Evolutionary conservation across 805 yeast genomes (phyloP).

Genomic region (Wickerhamia fluorescens): DNA sequence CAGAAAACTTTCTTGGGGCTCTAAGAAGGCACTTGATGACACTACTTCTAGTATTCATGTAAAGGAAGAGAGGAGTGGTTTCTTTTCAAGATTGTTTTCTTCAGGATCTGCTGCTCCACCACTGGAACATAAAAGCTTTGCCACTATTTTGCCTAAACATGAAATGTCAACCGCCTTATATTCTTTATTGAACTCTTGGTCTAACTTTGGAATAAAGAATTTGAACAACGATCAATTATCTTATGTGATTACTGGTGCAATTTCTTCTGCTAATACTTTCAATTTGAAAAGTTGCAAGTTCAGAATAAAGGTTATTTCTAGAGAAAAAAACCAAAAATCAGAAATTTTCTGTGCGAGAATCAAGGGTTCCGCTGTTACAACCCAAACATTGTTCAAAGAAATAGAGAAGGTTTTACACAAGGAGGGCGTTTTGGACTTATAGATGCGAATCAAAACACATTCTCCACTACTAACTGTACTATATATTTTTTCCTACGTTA

Average conservation of each 20-base stretch:
- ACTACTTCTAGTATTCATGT: constrained; percentile 11
- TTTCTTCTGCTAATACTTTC: constrained; percentile 54
- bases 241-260: constrained; percentile 49
- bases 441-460: not conserved
- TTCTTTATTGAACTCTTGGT: constrained; percentile 61
- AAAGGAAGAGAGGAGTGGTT: constrained; percentile 16
- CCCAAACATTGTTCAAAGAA: constrained; percentile 53
- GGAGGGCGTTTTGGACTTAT: constrained; percentile 49
- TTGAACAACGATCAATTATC: constrained; percentile 39
- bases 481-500: constrained; percentile 2
- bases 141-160: constrained; percentile 37
- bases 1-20: constrained; percentile 47
- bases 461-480: not conserved
- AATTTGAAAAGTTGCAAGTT: constrained; percentile 60
- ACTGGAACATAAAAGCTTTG: constrained; percentile 11
- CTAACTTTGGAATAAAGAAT: constrained; percentile 59
- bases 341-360: constrained; percentile 53
- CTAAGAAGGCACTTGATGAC: constrained; percentile 31
- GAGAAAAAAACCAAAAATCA: constrained; percentile 39
- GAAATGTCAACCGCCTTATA: constrained; percentile 61
- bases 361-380: constrained; percentile 59
- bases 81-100: constrained; percentile 40
- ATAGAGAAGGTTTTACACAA: constrained; percentile 57
- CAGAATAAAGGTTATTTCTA: constrained; percentile 42
- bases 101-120: constrained; percentile 18